These are phyloP conservation scores for Pyrenophora graminea DNA, from an alignment of 2,329 filamentous ascomycete species.

Conservation along the genomic window DNA sequence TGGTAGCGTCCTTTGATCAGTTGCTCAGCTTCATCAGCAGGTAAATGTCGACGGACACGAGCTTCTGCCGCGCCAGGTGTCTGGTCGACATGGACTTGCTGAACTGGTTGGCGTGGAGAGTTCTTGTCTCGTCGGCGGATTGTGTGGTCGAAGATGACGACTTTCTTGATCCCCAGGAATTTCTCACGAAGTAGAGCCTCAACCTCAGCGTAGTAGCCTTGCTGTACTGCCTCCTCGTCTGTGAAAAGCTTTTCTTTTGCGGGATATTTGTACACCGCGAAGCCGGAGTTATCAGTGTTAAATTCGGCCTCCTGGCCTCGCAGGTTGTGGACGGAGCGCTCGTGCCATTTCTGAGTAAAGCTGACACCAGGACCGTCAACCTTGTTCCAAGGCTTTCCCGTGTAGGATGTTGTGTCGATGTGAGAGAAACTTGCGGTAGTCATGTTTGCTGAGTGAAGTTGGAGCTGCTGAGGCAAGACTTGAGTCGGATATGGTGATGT, in stretches of 20 bases:
- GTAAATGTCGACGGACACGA: conserved; percentile 65
- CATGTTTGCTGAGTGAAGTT: conserved; percentile 50
- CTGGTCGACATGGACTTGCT: conserved; percentile 74
- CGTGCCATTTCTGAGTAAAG: conserved; percentile 54
- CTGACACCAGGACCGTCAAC: conserved; percentile 65
- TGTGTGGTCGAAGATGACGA: conserved; percentile 75
- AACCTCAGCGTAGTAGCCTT: conserved; percentile 65
- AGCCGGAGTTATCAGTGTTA: conserved; percentile 62
- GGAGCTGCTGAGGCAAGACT: neutral
- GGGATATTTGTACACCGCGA: conserved; percentile 59
- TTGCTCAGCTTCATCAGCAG: conserved; percentile 59
- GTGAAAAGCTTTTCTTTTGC: conserved; percentile 60
- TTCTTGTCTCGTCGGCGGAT: conserved; percentile 62
- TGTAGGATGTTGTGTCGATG: conserved; percentile 60
- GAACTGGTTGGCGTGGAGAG: conserved; percentile 66
- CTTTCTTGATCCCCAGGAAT: conserved; percentile 61
- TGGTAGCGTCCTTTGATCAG: conserved; percentile 64
- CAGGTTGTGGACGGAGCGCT: conserved; percentile 59
- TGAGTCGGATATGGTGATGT: neutral
- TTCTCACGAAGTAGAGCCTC: conserved; percentile 60
- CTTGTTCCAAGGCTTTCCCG: conserved; percentile 65
- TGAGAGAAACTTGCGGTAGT: conserved; percentile 64
- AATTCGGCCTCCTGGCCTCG: conserved; percentile 57
- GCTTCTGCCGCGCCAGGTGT: conserved; percentile 65
- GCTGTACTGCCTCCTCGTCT: conserved; percentile 60